Percentiles rank a stretch among this genome's conserved stretches.
Conservation (phyloP, 2,329 filamentous ascomycete genomes). For the Colletotrichum karsti region DNA sequence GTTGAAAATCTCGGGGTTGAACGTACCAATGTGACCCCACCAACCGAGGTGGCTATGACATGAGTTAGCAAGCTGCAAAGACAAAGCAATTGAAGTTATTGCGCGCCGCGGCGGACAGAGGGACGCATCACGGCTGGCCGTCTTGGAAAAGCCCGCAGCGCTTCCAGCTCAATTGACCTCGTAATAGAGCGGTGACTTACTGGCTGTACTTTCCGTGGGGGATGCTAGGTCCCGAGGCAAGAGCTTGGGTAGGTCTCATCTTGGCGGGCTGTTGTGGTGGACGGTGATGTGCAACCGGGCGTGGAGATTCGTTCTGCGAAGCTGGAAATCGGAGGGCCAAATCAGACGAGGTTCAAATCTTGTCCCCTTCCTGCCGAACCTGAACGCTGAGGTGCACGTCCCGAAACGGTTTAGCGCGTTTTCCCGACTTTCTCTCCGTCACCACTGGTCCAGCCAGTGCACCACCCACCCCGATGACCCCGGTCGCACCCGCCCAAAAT, state of each 20-base stretch:
- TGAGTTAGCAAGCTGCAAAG: conserved; percentile 31
- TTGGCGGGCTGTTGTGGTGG: conserved; percentile 33
- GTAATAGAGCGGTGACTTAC: conserved; percentile 42
- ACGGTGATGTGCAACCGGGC: conserved; percentile 22
- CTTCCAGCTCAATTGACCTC: conserved; percentile 13
- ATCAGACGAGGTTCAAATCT: conserved; percentile 34
- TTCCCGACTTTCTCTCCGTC: conserved; percentile 10
- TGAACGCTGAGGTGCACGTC: conserved; percentile 30
- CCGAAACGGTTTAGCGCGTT: conserved; percentile 41
- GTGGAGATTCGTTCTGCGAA: background rate
- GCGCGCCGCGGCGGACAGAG: background rate
- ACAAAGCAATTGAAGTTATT: background rate
- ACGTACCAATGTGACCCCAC: conserved; percentile 78
- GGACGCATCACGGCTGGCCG: background rate
- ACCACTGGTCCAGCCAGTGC: conserved; percentile 16
- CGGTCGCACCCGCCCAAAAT: conserved; percentile 23
- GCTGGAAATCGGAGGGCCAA: conserved; percentile 17
- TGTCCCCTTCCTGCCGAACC: conserved; percentile 38
- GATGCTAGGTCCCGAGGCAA: conserved; percentile 46
- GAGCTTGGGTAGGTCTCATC: conserved; percentile 52
- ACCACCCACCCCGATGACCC: conserved; percentile 20
- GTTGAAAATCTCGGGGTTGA: background rate
- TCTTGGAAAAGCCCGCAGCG: conserved; percentile 40
- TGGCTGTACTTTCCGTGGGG: conserved; percentile 53
- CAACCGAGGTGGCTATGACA: conserved; percentile 72